Evolutionary conservation across 2,329 filamentous ascomycete species (phyloP).

Genomic region (Neocucurbitaria cava): DNA sequence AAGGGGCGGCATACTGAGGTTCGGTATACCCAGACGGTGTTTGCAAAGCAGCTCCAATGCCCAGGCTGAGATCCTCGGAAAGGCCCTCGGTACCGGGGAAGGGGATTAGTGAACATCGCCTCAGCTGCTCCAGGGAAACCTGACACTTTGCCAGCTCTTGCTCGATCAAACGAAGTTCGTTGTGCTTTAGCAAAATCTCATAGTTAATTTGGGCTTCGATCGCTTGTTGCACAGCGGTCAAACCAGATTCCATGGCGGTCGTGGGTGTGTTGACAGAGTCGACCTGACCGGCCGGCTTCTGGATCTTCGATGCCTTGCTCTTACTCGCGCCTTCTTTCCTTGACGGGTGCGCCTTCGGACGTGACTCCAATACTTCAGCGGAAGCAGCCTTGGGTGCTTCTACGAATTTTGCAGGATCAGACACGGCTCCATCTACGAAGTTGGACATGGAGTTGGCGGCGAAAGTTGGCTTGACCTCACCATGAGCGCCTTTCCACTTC

Average conservation of each 20-base stretch:
- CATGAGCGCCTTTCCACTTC: slow-evolving; percentile 48
- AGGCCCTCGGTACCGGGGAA: slow-evolving; percentile 77
- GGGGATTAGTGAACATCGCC: slow-evolving; percentile 89
- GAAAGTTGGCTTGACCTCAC: slow-evolving; percentile 37
- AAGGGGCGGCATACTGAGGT: slow-evolving; percentile 82
- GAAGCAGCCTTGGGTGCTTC: slow-evolving; percentile 26
- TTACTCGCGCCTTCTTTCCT: slow-evolving; percentile 41
- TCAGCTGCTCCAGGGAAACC: slow-evolving; percentile 88
- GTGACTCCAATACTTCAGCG: slow-evolving; percentile 31
- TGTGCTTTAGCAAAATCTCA: slow-evolving; percentile 92
- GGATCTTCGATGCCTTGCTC: slow-evolving; percentile 33
- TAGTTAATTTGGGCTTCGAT: slow-evolving; percentile 89
- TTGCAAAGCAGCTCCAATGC: slow-evolving; percentile 74
- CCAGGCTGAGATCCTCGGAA: slow-evolving; percentile 73
- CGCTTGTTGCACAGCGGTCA: slow-evolving; percentile 68
- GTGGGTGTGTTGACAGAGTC: slow-evolving; percentile 30
- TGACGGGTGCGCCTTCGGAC: slow-evolving; percentile 37
- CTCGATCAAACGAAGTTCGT: slow-evolving; percentile 91
- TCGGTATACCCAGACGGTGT: slow-evolving; percentile 67
- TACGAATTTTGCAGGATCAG: slow-evolving; percentile 21
- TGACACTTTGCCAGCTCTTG: slow-evolving; percentile 97
- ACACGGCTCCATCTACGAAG: slow-evolving; percentile 24
- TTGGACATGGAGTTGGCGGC: slow-evolving; percentile 17
- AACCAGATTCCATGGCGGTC: slow-evolving; percentile 34
- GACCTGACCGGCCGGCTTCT: slow-evolving; percentile 30